phyloP scores from a whole-genome alignment of 192 early-diverging fungal genomes.

The Mycoemilia scoparia region DNA sequence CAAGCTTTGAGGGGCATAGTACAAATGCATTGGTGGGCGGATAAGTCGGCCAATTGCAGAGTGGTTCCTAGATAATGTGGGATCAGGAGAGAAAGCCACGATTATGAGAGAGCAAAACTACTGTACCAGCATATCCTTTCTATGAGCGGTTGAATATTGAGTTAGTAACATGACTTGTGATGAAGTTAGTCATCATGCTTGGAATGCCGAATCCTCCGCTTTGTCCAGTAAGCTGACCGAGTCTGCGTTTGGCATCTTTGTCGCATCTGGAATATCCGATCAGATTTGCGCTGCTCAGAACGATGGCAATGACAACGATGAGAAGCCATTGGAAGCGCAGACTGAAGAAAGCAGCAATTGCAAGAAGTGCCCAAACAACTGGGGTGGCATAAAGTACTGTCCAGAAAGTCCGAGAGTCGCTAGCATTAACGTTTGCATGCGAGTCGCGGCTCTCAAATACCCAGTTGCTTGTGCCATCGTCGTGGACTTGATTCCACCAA shows the following conservation, averaged over 20 bases:
- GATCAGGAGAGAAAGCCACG: too few species aligned
- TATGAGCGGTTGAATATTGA: constrained; percentile 24
- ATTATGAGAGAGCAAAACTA: too few species aligned
- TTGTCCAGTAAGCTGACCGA: constrained; percentile 42
- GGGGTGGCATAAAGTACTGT: constrained; percentile 70
- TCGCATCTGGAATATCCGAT: constrained; percentile 91
- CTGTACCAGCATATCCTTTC: too few species aligned
- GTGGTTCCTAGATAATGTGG: too few species aligned
- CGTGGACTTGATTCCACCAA: constrained; percentile 98
- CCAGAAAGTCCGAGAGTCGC: constrained; percentile 93
- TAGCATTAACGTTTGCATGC: constrained; percentile 50
- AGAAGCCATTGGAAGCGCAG: constrained; percentile 67
- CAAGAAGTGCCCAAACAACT: constrained; percentile 64
- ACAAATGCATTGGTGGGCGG: too few species aligned
- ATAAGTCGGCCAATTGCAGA: too few species aligned
- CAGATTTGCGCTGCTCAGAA: constrained; percentile 79
- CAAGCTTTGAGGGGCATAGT: too few species aligned
- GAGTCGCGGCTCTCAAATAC: constrained; percentile 77
- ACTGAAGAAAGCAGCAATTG: constrained; percentile 53
- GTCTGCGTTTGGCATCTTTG: constrained; percentile 68
- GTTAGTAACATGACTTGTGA: constrained; percentile 16
- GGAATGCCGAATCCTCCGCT: constrained; percentile 16
- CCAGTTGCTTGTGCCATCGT: constrained; percentile 91
- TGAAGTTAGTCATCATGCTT: constrained; percentile 29
- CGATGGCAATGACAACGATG: constrained; percentile 67